Percentiles rank a stretch among this genome's conserved stretches.
Evolutionary conservation across 495 filamentous ascomycete genomes (phyloP).

Genomic region (Penicillium cosmopolitanum): DNA sequence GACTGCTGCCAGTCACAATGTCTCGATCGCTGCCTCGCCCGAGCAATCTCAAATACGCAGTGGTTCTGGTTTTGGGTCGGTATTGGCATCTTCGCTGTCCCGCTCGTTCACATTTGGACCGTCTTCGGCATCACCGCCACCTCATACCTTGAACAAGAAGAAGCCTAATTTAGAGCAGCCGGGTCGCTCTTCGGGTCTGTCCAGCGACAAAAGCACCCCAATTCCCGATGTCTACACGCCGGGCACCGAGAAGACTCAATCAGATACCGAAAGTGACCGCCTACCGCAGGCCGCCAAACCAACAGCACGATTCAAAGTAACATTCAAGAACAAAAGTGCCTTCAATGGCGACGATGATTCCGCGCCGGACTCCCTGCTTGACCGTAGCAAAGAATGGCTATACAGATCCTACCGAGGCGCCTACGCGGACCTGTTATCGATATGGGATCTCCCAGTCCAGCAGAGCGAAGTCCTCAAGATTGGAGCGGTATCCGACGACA

Average conservation of each 20-base stretch:
- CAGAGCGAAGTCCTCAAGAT: constrained; percentile 86
- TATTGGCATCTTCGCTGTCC: constrained; percentile 71
- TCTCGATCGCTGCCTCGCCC: constrained; percentile 70
- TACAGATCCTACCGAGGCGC: constrained; percentile 74
- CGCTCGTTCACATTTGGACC: constrained; percentile 68
- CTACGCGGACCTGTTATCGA: constrained; percentile 80
- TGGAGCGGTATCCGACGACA: constrained; percentile 30
- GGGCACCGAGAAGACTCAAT: constrained; percentile 33
- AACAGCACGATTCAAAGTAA: constrained; percentile 56
- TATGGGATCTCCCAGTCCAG: constrained; percentile 78
- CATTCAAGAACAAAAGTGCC: constrained; percentile 72
- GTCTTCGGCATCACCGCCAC: constrained; percentile 69
- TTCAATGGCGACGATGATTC: constrained; percentile 83
- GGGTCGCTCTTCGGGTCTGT: constrained; percentile 43
- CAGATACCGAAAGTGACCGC: constrained; percentile 52
- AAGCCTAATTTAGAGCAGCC: constrained; percentile 69
- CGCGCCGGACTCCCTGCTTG: constrained; percentile 68
- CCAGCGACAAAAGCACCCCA: neutral
- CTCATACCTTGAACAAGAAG: constrained; percentile 53
- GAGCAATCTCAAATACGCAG: constrained; percentile 54
- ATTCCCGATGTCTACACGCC: neutral
- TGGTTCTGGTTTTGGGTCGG: constrained; percentile 55
- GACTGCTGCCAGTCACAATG: constrained; percentile 50
- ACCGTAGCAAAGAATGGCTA: constrained; percentile 59
- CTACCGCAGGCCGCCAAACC: constrained; percentile 29